These are phyloP conservation scores for Neonectria coccinea DNA, from an alignment of 2,329 filamentous ascomycete species.

Conservation along the genomic window DNA sequence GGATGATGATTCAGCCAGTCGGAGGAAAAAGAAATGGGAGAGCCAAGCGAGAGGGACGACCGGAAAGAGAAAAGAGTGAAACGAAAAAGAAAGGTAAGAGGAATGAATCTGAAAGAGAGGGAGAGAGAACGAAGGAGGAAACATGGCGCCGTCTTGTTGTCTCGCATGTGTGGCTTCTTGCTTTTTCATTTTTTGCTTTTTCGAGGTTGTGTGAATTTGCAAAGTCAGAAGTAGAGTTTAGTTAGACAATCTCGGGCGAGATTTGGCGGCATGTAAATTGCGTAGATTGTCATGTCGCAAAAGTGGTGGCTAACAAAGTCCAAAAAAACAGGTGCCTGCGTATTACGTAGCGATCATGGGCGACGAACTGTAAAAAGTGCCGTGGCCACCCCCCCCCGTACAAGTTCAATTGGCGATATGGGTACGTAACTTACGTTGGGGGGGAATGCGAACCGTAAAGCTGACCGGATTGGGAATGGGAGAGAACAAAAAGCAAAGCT, in stretches of 20 bases:
- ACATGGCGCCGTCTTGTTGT: constrained; percentile 24
- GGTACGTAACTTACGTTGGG: too few species aligned
- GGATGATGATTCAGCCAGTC: constrained; percentile 14
- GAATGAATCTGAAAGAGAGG: background rate
- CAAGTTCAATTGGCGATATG: too few species aligned
- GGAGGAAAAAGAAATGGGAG: constrained; percentile 19
- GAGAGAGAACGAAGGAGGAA: background rate
- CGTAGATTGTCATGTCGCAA: background rate
- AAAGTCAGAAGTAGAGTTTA: constrained; percentile 8
- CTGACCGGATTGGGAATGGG: constrained; percentile 16
- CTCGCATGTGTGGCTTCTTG: constrained; percentile 17
- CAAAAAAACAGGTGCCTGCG: too few species aligned
- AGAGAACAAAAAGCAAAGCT: constrained; percentile 35
- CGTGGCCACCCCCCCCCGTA: too few species aligned
- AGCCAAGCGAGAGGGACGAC: constrained; percentile 19
- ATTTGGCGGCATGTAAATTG: background rate
- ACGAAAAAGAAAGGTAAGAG: background rate
- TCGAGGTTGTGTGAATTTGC: background rate
- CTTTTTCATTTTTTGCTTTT: constrained; percentile 11
- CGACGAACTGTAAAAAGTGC: background rate
- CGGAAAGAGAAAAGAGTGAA: constrained; percentile 19
- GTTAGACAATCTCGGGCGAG: background rate
- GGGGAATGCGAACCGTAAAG: background rate
- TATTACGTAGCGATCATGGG: background rate
- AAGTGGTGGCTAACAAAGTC: background rate